These are phyloP conservation scores for Candida boidinii DNA, from an alignment of 805 yeast genomes.

Conservation along the genomic window DNA sequence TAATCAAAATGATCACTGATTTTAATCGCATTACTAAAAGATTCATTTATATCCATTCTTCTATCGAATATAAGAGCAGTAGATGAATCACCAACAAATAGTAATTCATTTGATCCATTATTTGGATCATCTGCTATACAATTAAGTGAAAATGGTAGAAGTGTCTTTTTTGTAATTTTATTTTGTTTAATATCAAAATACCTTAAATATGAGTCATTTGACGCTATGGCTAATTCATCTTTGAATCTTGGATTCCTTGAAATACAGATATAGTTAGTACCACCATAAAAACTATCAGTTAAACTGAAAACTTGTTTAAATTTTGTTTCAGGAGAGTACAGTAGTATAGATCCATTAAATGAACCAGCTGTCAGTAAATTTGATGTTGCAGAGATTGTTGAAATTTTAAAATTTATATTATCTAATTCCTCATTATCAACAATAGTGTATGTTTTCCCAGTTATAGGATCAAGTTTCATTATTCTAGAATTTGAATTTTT, in stretches of 20 bases:
- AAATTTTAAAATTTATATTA: slow-evolving; percentile 28
- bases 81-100: slow-evolving; percentile 44
- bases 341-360: slow-evolving; percentile 40
- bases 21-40: slow-evolving; percentile 1
- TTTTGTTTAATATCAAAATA: slow-evolving; percentile 27
- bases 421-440: slow-evolving; percentile 19
- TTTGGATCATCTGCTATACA: slow-evolving; percentile 34
- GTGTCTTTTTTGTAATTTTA: slow-evolving; percentile 7
- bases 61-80: slow-evolving; percentile 37
- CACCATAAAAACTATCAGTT: slow-evolving; percentile 37
- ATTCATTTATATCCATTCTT: slow-evolving; percentile 16
- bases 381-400: slow-evolving; percentile 38
- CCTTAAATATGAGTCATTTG: slow-evolving; percentile 40
- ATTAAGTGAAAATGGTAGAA: slow-evolving; percentile 41
- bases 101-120: slow-evolving; percentile 26
- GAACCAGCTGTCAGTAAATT: slow-evolving; percentile 43
- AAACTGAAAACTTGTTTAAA: slow-evolving; percentile 28
- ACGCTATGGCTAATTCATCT: slow-evolving; percentile 33
- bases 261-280: slow-evolving; percentile 40
- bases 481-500: slow-evolving; percentile 6
- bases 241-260: slow-evolving; percentile 11
- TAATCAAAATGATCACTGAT: slow-evolving; percentile 43
- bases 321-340: slow-evolving; percentile 25
- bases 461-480: slow-evolving; percentile 13
- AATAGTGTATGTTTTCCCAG: slow-evolving; percentile 12